Evolutionary conservation across 1,284 basidiomycete genomes (phyloP), one percentile per base, ranked within the genome.

Genomic region (Paramarasmius palmivorus): DNA sequence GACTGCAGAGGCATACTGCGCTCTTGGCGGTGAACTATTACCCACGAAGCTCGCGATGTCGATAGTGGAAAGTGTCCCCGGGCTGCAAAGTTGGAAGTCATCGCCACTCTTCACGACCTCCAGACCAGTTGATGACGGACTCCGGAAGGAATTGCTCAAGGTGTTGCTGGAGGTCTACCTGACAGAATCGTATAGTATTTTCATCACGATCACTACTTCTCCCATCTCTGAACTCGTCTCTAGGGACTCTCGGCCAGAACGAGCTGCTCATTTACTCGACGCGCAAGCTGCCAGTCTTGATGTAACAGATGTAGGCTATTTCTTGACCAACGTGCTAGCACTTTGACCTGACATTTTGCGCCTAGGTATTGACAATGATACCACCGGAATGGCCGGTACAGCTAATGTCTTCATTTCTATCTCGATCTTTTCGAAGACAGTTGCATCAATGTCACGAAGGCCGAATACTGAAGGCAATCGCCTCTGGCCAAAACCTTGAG

Each of bases 1-100:
- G 0, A 88, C 90, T 0, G 91, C 92, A 0, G 92, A 95, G 66
- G 80, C 84, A 1, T 95, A 93, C 69, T 92, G 92, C 66, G 78
- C 86, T 9, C 78, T 91, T 44, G 82, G 84, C 25, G 86, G 92
- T 32, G 78, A 84, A 45, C 79, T 95, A 23, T 71, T 94, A 1
- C 77, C 87, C 0, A 70, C 77, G 1, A 87, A 83, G 59, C 73
- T 83, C 0, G 86, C 86, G 0, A 71, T 77, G 25, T 58, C 72
- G 0, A 71, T 86, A 26, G 80, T 79, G 2, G 78, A 82, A 55
- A 74, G 70, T 14, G 51, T 52, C 1, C 50, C 52, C 9, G 50
- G 57, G 20, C 10, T 56, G 46, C 49, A 44, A 37, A 25, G 26
- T 12, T 57, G 55, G 55, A 57, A 51, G 34, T 45, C 34, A 5